phyloP scores from a whole-genome alignment of 2,329 filamentous ascomycete species.

The Cercospora sojina region DNA sequence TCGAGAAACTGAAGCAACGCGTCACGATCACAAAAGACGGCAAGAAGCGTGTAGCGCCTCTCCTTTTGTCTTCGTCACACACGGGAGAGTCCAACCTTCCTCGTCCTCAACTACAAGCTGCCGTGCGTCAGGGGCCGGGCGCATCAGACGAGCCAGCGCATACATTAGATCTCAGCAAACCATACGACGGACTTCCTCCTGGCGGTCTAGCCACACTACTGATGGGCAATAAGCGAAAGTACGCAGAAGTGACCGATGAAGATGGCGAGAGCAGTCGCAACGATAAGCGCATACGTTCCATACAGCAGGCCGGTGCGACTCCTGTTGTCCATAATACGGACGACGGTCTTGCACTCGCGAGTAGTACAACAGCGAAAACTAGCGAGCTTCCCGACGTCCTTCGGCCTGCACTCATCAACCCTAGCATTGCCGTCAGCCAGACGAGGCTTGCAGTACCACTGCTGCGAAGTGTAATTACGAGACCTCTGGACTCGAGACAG shows the following conservation, averaged over 20 bases:
- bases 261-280: constrained; percentile 69
- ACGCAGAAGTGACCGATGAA: constrained; percentile 69
- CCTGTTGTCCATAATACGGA: constrained; percentile 73
- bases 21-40: constrained; percentile 96
- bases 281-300: constrained; percentile 59
- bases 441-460: constrained; percentile 84
- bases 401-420: constrained; percentile 81
- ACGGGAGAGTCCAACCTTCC: constrained; percentile 84
- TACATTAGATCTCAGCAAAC: constrained; percentile 85
- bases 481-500: constrained; percentile 70
- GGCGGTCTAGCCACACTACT: constrained; percentile 83
- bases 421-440: constrained; percentile 77
- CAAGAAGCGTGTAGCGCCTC: constrained; percentile 89
- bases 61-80: constrained; percentile 81
- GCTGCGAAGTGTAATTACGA: constrained; percentile 76
- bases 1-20: constrained; percentile 77
- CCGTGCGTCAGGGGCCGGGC: constrained; percentile 58
- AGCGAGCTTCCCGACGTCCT: constrained; percentile 72
- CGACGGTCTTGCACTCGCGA: constrained; percentile 75
- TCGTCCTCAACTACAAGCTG: constrained; percentile 81
- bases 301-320: constrained; percentile 63
- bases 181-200: constrained; percentile 87
- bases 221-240: constrained; percentile 89
- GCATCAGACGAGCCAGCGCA: constrained; percentile 50
- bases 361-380: constrained; percentile 57